Percentiles rank a stretch among this genome's conserved stretches.
phyloP scores from a whole-genome alignment of 2,329 filamentous ascomycete genomes.

The Atkinsonella hypoxylon region DNA sequence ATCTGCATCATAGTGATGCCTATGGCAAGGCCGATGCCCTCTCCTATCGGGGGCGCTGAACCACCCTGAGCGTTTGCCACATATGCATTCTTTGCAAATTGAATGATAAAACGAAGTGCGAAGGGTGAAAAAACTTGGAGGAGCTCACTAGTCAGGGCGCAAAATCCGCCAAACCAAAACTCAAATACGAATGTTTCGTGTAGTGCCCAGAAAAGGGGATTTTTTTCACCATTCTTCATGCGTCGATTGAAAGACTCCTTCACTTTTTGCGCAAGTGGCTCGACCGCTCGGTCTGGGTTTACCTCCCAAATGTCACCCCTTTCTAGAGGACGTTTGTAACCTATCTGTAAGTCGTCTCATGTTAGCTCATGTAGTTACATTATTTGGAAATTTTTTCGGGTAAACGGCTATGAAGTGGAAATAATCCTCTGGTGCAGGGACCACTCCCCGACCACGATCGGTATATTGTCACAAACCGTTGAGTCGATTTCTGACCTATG shows the following conservation, averaged over 20 bases:
- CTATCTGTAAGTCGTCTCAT: conserved; percentile 38
- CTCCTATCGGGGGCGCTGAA: conserved; percentile 55
- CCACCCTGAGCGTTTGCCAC: conserved; percentile 38
- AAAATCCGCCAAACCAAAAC: conserved; percentile 73
- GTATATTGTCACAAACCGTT: neutral
- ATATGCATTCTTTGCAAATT: conserved; percentile 73
- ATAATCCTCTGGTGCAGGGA: neutral
- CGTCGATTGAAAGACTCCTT: conserved; percentile 57
- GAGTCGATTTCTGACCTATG: no score
- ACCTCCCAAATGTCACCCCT: conserved; percentile 79
- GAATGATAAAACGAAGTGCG: conserved; percentile 73
- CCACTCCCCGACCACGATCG: neutral
- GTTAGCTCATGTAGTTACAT: neutral
- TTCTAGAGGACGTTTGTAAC: conserved; percentile 76
- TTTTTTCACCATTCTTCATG: conserved; percentile 54
- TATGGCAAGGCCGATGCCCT: conserved; percentile 71
- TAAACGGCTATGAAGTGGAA: neutral
- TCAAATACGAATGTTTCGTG: conserved; percentile 79
- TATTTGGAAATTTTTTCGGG: neutral
- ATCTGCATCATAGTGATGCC: conserved; percentile 82
- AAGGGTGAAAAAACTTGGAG: conserved; percentile 78
- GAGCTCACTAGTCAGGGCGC: conserved; percentile 60
- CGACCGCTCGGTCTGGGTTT: conserved; percentile 66
- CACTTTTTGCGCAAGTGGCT: conserved; percentile 55
- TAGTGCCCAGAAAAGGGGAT: conserved; percentile 67